Percentiles rank a stretch among this genome's conserved stretches.
Conservation (phyloP, 139 green algal genomes). For the Coccomyxa sp. region DNA sequence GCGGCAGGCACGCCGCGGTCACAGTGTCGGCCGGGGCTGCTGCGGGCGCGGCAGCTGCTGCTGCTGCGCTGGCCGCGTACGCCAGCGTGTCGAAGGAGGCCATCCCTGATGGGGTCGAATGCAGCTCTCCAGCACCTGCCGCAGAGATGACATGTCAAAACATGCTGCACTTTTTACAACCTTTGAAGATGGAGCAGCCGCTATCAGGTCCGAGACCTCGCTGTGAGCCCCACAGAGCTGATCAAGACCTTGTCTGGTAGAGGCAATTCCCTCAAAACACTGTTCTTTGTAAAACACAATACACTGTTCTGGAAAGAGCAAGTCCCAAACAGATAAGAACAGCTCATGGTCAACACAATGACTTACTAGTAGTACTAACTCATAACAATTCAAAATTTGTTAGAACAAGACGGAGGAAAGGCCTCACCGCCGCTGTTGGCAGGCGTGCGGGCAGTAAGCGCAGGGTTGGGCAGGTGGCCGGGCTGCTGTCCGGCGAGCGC, state of each 20-base stretch:
- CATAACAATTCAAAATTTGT: not conserved
- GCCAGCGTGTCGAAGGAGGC: not conserved
- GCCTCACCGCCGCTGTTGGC: not conserved
- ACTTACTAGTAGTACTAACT: not conserved
- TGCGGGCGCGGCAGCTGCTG: not conserved
- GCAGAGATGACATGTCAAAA: not conserved
- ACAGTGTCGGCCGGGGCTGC: not conserved
- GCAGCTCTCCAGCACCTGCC: not conserved
- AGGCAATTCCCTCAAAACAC: no score
- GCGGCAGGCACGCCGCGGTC: no score
- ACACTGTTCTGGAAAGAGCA: not conserved
- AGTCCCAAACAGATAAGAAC: not conserved
- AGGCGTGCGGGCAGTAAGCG: not conserved
- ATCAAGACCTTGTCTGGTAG: no score
- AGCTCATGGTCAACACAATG: not conserved
- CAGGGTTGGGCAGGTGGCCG: not conserved
- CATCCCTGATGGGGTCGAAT: not conserved
- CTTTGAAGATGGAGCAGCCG: no score
- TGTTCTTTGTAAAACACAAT: not conserved
- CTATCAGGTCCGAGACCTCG: no score
- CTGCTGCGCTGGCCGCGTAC: not conserved
- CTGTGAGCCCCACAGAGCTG: no score
- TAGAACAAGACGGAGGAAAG: not conserved
- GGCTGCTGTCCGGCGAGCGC: not conserved
- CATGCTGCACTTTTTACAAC: no score